A percentile compares a stretch with the other conserved stretches of the same genome.
Evolutionary conservation across 345 rosid species (phyloP).

Genomic region (Trapa bicornis): DNA sequence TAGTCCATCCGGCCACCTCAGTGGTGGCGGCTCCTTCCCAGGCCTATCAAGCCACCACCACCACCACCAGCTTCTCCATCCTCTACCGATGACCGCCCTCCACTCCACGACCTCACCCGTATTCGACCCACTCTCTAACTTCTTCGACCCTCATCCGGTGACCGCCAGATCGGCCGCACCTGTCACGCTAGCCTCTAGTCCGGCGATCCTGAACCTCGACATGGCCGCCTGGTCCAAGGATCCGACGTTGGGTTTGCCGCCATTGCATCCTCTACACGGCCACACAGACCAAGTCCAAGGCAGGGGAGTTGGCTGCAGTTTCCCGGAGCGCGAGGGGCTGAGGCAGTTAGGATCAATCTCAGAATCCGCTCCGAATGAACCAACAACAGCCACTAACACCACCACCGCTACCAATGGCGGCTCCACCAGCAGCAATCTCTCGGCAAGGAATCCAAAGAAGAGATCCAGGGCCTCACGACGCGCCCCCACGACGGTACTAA

Average conservation of each 20-base stretch:
- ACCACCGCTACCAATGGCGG: conserved; percentile 11
- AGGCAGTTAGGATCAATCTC: conserved; percentile 6
- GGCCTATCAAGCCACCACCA: conserved; percentile 4
- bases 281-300: not conserved
- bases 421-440: conserved; percentile 9
- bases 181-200: conserved; percentile 17
- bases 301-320: not conserved
- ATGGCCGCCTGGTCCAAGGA: conserved; percentile 38
- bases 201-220: conserved; percentile 32
- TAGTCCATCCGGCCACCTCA: no score
- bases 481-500: conserved; percentile 87
- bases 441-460: conserved; percentile 62
- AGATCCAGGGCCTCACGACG: conserved; percentile 83
- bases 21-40: not conserved
- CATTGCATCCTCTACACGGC: conserved; percentile 17
- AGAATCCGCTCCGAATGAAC: conserved; percentile 5
- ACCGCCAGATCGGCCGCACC: conserved; percentile 6
- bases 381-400: conserved; percentile 5
- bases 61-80: conserved; percentile 12
- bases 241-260: conserved; percentile 24
- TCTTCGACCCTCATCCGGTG: conserved; percentile 28
- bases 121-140: conserved; percentile 40
- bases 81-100: conserved; percentile 13
- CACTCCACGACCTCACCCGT: conserved; percentile 24
- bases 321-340: conserved; percentile 1